Evolutionary conservation across 2,329 filamentous ascomycete genomes (phyloP).

Genomic region (Amauroascus niger): DNA sequence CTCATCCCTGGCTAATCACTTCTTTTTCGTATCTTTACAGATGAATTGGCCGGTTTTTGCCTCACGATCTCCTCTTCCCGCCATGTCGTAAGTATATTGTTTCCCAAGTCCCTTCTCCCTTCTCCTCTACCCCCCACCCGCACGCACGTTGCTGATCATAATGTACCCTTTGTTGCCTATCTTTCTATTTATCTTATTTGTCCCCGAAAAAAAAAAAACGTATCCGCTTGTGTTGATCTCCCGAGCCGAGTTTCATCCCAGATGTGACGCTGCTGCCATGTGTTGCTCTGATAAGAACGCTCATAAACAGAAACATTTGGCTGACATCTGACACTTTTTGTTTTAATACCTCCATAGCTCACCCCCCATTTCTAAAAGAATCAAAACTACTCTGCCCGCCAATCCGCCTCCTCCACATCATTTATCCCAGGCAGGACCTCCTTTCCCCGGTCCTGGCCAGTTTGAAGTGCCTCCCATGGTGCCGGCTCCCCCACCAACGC

Average conservation of each 20-base stretch:
- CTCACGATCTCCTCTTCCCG: conserved; percentile 19
- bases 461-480: conserved; percentile 35
- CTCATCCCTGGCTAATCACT: conserved; percentile 16
- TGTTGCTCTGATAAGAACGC: conserved; percentile 1
- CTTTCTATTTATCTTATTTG: not conserved
- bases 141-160: conserved; percentile 2
- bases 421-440: conserved; percentile 30
- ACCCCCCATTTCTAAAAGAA: conserved; percentile 34
- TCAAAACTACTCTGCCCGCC: conserved; percentile 32
- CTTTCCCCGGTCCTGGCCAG: conserved; percentile 28
- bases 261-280: conserved; percentile 4
- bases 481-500: conserved; percentile 21
- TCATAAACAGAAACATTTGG: conserved; percentile 8
- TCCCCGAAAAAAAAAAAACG: not conserved
- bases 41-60: conserved; percentile 21
- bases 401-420: conserved; percentile 30
- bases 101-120: not conserved
- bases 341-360: conserved; percentile 24
- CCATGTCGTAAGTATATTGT: conserved; percentile 20
- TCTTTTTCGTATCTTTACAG: conserved; percentile 18
- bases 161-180: not conserved
- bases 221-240: conserved; percentile 10
- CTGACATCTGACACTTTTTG: conserved; percentile 15
- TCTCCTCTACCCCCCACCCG: conserved; percentile 3
- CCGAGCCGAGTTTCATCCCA: conserved; percentile 6